A percentile compares a stretch with the other conserved stretches of the same genome.
phyloP scores from a whole-genome alignment of 208 protist genomes.

The Trypanosoma platydactyli region DNA sequence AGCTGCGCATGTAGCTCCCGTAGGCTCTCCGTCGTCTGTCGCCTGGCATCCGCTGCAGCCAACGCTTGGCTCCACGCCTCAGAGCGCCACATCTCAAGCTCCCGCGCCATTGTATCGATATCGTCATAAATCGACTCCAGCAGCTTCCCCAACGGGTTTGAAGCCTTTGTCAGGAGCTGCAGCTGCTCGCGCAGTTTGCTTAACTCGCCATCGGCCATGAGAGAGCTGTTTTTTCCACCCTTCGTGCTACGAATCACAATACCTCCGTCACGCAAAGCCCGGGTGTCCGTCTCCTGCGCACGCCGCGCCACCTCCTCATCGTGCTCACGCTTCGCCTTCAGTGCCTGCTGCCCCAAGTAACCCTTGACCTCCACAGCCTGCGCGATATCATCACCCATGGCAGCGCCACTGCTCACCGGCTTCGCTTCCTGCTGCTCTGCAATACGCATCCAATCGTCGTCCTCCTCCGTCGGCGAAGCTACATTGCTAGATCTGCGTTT shows the following conservation, averaged over 20 bases:
- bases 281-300: slow-evolving; percentile 11
- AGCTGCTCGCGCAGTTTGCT: slow-evolving; percentile 84
- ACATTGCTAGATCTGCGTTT: slow-evolving; percentile 26
- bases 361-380: slow-evolving; percentile 70
- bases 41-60: slow-evolving; percentile 71
- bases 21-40: slow-evolving; percentile 82
- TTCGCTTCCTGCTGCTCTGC: slow-evolving; percentile 69
- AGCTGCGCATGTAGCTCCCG: slow-evolving; percentile 81
- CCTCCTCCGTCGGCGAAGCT: slow-evolving; percentile 37
- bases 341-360: slow-evolving; percentile 79
- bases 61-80: slow-evolving; percentile 82
- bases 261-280: slow-evolving; percentile 34
- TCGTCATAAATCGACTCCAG: slow-evolving; percentile 87
- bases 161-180: slow-evolving; percentile 88
- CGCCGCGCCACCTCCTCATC: slow-evolving; percentile 44
- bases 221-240: slow-evolving; percentile 28
- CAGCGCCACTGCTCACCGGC: slow-evolving; percentile 29
- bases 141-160: slow-evolving; percentile 87
- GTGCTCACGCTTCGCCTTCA: slow-evolving; percentile 80
- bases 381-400: slow-evolving; percentile 30
- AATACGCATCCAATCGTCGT: slow-evolving; percentile 79
- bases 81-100: slow-evolving; percentile 89
- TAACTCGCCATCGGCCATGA: slow-evolving; percentile 72
- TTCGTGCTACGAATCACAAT: slow-evolving; percentile 72
- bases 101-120: slow-evolving; percentile 86